These are phyloP conservation scores for Zymoseptoria tritici DNA, from an alignment of 2,329 filamentous ascomycete genomes.

Conservation along the genomic window DNA sequence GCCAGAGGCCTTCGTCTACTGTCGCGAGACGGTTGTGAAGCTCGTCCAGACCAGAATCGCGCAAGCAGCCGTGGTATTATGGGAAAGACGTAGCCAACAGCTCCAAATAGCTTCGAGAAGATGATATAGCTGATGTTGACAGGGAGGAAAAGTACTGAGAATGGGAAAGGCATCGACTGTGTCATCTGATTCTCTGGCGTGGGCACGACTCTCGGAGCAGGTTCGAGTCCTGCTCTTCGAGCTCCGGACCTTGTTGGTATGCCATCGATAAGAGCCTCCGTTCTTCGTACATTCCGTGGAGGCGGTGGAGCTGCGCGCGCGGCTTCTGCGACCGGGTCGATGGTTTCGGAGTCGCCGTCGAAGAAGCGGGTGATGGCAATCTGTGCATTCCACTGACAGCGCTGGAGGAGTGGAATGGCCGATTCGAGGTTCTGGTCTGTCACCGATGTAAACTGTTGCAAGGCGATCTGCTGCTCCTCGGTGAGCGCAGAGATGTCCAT, in stretches of 20 bases:
- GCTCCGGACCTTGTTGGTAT: slow-evolving; percentile 32
- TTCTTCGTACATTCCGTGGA: slow-evolving; percentile 54
- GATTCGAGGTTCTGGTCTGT: slow-evolving; percentile 73
- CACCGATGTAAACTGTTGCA: slow-evolving; percentile 82
- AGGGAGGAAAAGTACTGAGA: slow-evolving; percentile 72
- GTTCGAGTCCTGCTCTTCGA: slow-evolving; percentile 44
- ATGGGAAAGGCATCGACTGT: slow-evolving; percentile 64
- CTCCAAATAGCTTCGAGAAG: slow-evolving; percentile 60
- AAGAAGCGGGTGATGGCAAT: slow-evolving; percentile 98
- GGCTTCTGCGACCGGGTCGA: slow-evolving; percentile 73
- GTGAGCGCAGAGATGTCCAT: slow-evolving; percentile 64
- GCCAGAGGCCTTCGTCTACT: slow-evolving; percentile 64
- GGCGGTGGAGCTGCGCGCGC: slow-evolving; percentile 56
- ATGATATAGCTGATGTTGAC: slow-evolving; percentile 71
- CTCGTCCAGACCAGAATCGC: slow-evolving; percentile 47
- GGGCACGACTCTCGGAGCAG: slow-evolving; percentile 79
- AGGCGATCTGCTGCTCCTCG: slow-evolving; percentile 67
- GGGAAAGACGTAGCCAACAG: slow-evolving; percentile 70
- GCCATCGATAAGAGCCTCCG: slow-evolving; percentile 62
- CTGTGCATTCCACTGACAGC: slow-evolving; percentile 95
- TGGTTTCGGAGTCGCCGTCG: slow-evolving; percentile 84
- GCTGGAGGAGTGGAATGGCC: slow-evolving; percentile 69
- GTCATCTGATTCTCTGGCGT: slow-evolving; percentile 58
- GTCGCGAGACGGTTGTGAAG: slow-evolving; percentile 50
- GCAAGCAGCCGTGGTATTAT: slow-evolving; percentile 63